phyloP scores from a whole-genome alignment of 495 filamentous ascomycete genomes.

The Penicillium atrosanguineum region DNA sequence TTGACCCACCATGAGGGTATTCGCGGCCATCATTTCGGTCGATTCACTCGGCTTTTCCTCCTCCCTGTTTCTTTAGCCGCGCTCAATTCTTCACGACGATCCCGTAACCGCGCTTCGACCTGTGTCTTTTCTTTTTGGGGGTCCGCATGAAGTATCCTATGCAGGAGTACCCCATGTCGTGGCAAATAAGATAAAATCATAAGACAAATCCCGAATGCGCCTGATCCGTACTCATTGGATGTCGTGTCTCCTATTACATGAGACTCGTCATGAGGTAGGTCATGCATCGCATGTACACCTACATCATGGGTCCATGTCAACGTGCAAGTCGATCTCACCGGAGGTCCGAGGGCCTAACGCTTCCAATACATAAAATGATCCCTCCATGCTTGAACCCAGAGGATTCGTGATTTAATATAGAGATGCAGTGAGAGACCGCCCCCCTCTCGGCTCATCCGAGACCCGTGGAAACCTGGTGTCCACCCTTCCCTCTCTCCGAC shows the following conservation, averaged over 20 bases:
- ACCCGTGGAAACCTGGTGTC: neutral
- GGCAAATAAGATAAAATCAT: neutral
- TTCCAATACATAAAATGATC: neutral
- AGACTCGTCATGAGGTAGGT: slow-evolving; percentile 11
- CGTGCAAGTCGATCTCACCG: neutral
- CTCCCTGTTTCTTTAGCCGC: slow-evolving; percentile 10
- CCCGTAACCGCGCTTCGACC: neutral
- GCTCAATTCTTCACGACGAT: slow-evolving; percentile 4
- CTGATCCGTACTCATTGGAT: neutral
- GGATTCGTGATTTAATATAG: slow-evolving; percentile 19
- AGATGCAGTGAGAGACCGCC: slow-evolving; percentile 1
- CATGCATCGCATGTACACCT: neutral
- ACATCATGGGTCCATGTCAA: neutral
- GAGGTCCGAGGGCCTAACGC: neutral
- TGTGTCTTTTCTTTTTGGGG: no score
- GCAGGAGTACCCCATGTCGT: neutral
- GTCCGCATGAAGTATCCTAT: no score
- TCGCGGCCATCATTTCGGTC: slow-evolving; percentile 15
- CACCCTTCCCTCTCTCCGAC: neutral
- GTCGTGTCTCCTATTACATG: neutral
- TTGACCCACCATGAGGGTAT: slow-evolving; percentile 17
- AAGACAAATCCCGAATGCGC: no score
- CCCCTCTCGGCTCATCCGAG: neutral
- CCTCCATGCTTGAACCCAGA: neutral
- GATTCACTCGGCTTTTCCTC: slow-evolving; percentile 11